Base-by-base conservation (phyloP, 1,139 yeast species). In the Yamadazyma aaseri region DNA sequence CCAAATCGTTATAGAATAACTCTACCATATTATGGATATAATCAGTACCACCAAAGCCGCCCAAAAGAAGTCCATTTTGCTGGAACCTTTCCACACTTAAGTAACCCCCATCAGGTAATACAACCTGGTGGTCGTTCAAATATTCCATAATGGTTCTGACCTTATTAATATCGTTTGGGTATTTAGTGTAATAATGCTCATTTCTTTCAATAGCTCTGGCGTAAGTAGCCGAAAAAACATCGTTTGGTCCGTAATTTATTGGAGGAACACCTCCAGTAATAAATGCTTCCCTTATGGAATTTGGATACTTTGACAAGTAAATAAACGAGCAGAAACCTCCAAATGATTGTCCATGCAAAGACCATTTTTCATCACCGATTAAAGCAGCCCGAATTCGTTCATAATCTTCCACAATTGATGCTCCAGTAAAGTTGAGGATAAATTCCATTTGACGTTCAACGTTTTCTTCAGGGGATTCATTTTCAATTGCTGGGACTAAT, bases 211-310 rank as follows among this genome's bases (percentile, higher is more conserved):
- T 55, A 5, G 79, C 71, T 14, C 76, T 53, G 22, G 57, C 48
- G 37, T 68, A 73, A 3, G 81, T 72, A 2, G 72, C 72, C 10
- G 36, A 36, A 45, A 76, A 76, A 9, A 77, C 80, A 27, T 71
- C 69, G 35, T 72, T 77, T 2, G 49, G 68, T 1, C 57, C 47
- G 26, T 45, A 47, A 4, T 60, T 62, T 6, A 72, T 53, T 1
- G 82, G 82, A 1, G 83, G 81, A 12, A 76, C 63, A 3, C 82
- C 83, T 3, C 81, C 83, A 2, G 82, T 71, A 13, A 76, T 51
- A 15, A 76, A 46, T 6, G 66, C 69, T 32, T 63, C 68, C 31
- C 55, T 56, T 22, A 75, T 42, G 1, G 71, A 53, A 0, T 51
- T 47, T 0, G 78, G 69, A 42, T 55, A 68, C 33, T 58, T 57